Evolutionary conservation across 2,329 filamentous ascomycete species (phyloP), one percentile per base, ranked within the genome.

Genomic region (Escovopsis sp.): DNA sequence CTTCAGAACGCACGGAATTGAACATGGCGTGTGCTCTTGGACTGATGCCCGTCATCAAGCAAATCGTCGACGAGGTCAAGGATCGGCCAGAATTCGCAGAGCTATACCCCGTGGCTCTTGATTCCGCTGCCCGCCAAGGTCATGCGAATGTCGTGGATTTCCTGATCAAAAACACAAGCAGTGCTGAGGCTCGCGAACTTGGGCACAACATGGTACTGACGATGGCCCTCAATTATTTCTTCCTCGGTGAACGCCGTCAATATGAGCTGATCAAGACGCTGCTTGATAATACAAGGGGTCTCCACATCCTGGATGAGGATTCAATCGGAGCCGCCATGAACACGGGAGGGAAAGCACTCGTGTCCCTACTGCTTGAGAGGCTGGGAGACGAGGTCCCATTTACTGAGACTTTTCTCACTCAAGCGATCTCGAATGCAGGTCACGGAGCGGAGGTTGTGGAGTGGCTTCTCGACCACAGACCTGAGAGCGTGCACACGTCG

Each of bases 11-110:
- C 40, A 47, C 41, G 30, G 41, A 47, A 33, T 39, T 50, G 23
- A 34, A 38, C 23, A 2, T 46, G 12, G 44, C 44, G n/a, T 45
- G 46, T 34, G 42, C 39, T 47, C 12, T 44, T 42, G 40, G 44
- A 18, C 41, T 49, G 36, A 26, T 7, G 6, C 36, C 36, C 12
- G 36, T 38, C 26, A 19, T 38, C 36, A 12, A 12, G 6, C 36
- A 38, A 38, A 38, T 38, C 11, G 4, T 38, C 11, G 12, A 38
- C 12, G 15, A 19, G 7, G 7, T 26, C n/a, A 7, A 38, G 6
- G 19, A 19, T 11, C 11, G 19, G 12, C 12, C 15, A 19, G 15
- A 19, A 19, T 19, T 18, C 6, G n/a, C n/a, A 11, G 36, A 38
- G 12, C 15, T 18, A 38, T 38, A 19, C 6, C 12, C 6, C 4